Evolutionary conservation across 2,329 filamentous ascomycete genomes (phyloP), one percentile per base, ranked within the genome.

Genomic region (Aureobasidium sp.): DNA sequence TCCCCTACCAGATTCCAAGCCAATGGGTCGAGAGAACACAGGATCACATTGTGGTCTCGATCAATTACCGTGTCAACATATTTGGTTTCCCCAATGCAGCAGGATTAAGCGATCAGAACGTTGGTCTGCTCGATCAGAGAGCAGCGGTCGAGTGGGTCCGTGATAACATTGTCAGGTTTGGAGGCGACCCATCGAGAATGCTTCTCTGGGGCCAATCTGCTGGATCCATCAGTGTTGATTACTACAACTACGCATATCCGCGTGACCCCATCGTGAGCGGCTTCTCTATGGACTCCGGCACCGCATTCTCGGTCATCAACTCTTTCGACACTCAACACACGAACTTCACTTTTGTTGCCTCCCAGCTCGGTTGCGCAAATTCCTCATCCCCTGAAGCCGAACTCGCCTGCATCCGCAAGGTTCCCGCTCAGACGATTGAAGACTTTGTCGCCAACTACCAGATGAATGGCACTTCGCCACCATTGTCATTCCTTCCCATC

Each of bases 111-210:
- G 39, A 58, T 53, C 64, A 70, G 40, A 81, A 81, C 55, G 60
- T 77, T 2, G 79, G 76, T 1, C 62, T 81, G 5, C 68, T 73
- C 4, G 79, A 83, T 59, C 78, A 81, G 59, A 70, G 78, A 2
- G 58, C 71, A 12, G 76, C 50, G 0, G 60, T 80, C 0, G 72
- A 79, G 62, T 80, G 78, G 78, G 63, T 77, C 0, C 67, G 67
- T 3, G 66, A 72, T 38, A 78, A 80, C 59, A 74, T 79, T 21
- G 69, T 62, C 7, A 62, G 63, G 0, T 81, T 81, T 56, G 76
- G 76, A 14, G 78, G 79, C 12, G 74, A 64, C 30, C 54, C 62
- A 0, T 40, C 41, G 1, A 42, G 47, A 7, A 63, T 66, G 32
- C 57, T 58, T 6, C 42, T 66, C 24, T 66, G 59, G 51, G 64